These are phyloP conservation scores for Exophiala spinifera DNA, from an alignment of 2,329 filamentous ascomycete genomes.

Conservation along the genomic window DNA sequence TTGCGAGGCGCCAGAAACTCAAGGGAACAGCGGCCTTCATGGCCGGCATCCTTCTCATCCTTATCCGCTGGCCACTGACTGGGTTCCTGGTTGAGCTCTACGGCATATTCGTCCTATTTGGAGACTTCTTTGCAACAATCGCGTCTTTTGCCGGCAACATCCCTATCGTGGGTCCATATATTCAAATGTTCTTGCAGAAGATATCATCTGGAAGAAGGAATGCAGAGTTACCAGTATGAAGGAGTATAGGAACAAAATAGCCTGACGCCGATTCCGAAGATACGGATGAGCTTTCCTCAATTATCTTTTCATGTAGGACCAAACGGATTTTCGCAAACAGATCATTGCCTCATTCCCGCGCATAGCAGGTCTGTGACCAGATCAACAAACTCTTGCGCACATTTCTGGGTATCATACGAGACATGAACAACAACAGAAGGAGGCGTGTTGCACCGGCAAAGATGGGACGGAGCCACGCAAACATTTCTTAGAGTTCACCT, in stretches of 20 bases:
- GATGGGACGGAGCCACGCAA: no score
- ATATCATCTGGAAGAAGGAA: conserved; percentile 68
- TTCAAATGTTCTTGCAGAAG: conserved; percentile 70
- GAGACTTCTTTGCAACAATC: conserved; percentile 92
- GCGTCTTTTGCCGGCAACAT: conserved; percentile 80
- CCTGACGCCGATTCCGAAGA: not conserved
- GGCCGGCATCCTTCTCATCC: conserved; percentile 75
- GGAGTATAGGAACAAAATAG: no score
- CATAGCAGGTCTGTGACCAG: not conserved
- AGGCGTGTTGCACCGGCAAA: not conserved
- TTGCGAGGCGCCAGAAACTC: conserved; percentile 87
- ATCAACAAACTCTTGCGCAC: not conserved
- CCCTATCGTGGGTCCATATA: conserved; percentile 82
- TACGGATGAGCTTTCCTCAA: not conserved
- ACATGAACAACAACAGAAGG: not conserved
- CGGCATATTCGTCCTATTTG: conserved; percentile 89
- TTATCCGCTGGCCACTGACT: conserved; percentile 84
- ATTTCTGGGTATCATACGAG: not conserved
- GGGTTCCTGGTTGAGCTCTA: conserved; percentile 91
- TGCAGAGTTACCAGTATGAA: conserved; percentile 72
- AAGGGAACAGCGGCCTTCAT: conserved; percentile 89
- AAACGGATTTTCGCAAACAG: not conserved
- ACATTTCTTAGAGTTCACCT: no score
- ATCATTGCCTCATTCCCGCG: no score
- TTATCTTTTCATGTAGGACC: not conserved